These are phyloP conservation scores for Talaromyces thailandensis DNA, from an alignment of 495 filamentous ascomycete species.

Conservation along the genomic window DNA sequence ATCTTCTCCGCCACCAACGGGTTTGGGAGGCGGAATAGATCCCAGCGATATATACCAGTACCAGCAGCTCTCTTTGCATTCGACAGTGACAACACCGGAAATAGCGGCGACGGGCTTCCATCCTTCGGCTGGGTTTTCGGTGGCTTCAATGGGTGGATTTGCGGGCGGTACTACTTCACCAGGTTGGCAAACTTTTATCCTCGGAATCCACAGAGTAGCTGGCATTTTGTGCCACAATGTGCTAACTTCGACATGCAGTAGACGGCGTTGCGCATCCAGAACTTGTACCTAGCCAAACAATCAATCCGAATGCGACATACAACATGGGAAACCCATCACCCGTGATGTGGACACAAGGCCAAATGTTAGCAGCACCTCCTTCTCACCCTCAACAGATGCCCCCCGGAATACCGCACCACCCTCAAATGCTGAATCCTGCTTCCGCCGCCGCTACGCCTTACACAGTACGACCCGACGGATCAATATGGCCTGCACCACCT, in stretches of 20 bases:
- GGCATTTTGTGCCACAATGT: not conserved
- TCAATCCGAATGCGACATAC: slow-evolving; percentile 5
- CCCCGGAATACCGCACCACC: slow-evolving; percentile 28
- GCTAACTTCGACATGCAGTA: not conserved
- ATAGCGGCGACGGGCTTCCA: slow-evolving; percentile 21
- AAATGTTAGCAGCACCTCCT: slow-evolving; percentile 18
- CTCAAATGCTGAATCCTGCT: slow-evolving; percentile 27
- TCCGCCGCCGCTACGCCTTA: slow-evolving; percentile 10
- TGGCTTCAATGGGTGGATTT: slow-evolving; percentile 24
- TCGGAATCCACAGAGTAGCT: not conserved
- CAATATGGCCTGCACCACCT: not conserved
- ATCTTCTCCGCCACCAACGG: slow-evolving; percentile 32
- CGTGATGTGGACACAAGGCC: slow-evolving; percentile 8
- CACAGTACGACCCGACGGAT: not conserved
- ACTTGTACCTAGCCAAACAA: slow-evolving; percentile 2
- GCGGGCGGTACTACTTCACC: slow-evolving; percentile 8
- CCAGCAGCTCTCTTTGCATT: slow-evolving; percentile 14
- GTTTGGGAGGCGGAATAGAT: slow-evolving; percentile 18
- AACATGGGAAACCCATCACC: slow-evolving; percentile 6
- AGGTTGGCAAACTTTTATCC: slow-evolving; percentile 19
- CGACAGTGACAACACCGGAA: slow-evolving; percentile 28
- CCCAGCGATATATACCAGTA: slow-evolving; percentile 35
- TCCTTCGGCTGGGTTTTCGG: slow-evolving; percentile 18
- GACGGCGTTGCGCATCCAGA: slow-evolving; percentile 4
- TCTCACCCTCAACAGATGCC: slow-evolving; percentile 22